A percentile compares a stretch with the other conserved stretches of the same genome.
Conservation (phyloP, 1,139 yeast genomes). For the Protomyces inundatus region DNA sequence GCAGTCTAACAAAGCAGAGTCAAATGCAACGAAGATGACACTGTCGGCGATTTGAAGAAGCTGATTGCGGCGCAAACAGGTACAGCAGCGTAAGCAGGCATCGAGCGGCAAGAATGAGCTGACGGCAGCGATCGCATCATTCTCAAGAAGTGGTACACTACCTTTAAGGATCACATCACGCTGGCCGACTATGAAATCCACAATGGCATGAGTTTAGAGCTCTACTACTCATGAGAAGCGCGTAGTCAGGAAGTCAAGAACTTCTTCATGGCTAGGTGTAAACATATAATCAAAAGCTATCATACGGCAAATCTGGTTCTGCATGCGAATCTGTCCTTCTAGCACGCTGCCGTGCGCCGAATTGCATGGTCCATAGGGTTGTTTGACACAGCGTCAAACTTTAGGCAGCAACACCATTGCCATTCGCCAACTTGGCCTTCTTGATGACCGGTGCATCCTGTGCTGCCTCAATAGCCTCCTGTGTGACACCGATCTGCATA, state of each 20-base stretch:
- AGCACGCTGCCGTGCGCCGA: not conserved
- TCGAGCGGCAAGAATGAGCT: not conserved
- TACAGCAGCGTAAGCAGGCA: constrained; percentile 42
- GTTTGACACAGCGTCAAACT: no score
- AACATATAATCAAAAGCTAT: not conserved
- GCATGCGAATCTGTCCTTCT: not conserved
- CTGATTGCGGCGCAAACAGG: constrained; percentile 79
- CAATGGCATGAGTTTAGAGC: constrained; percentile 79
- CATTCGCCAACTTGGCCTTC: constrained; percentile 17
- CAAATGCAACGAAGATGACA: constrained; percentile 68
- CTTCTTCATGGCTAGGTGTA: not conserved
- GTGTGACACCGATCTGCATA: constrained; percentile 17
- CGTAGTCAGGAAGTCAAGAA: not conserved
- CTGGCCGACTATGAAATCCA: constrained; percentile 91
- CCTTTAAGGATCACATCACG: constrained; percentile 81
- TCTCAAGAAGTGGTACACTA: constrained; percentile 46
- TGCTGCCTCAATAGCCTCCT: constrained; percentile 13
- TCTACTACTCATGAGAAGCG: constrained; percentile 44
- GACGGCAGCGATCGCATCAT: constrained; percentile 8
- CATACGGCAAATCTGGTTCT: no score
- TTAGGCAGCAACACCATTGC: not conserved
- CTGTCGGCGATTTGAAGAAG: constrained; percentile 88
- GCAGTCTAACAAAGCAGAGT: not conserved
- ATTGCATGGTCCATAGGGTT: not conserved
- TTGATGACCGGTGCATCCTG: constrained; percentile 12